Conservation (phyloP, 805 yeast genomes). For the Candida nanaspora region DNA sequence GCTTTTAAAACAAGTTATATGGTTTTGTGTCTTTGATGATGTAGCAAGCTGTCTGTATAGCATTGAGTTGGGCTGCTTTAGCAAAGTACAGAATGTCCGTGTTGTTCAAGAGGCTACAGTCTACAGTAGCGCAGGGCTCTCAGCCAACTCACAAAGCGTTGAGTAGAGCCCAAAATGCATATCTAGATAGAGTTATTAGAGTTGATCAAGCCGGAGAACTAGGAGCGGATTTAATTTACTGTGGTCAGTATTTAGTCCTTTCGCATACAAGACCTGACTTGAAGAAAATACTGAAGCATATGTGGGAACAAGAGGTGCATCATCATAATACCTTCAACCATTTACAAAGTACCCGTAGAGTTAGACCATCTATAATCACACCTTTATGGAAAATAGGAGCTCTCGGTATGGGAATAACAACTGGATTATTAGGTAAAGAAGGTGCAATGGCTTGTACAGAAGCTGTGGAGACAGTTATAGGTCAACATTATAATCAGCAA, state of each 20-base stretch:
- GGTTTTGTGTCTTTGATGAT: too few species aligned
- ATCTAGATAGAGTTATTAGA: slow-evolving; percentile 65
- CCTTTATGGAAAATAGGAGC: slow-evolving; percentile 96
- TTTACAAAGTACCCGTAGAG: slow-evolving; percentile 68
- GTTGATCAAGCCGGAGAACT: slow-evolving; percentile 98
- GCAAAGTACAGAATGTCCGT: slow-evolving; percentile 11
- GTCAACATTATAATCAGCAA: slow-evolving; percentile 91
- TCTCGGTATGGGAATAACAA: slow-evolving; percentile 73
- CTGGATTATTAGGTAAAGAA: slow-evolving; percentile 83
- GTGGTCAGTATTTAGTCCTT: slow-evolving; percentile 80
- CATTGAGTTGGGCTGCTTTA: too few species aligned
- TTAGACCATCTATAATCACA: slow-evolving; percentile 85
- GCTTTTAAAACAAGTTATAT: too few species aligned
- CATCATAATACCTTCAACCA: slow-evolving; percentile 83
- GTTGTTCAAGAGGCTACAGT: slow-evolving; percentile 11
- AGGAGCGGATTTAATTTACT: slow-evolving; percentile 90
- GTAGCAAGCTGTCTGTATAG: too few species aligned
- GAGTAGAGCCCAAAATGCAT: slow-evolving; percentile 56
- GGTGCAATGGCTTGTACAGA: slow-evolving; percentile 99
- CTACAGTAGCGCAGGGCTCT: slow-evolving; percentile 9
- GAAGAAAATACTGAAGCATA: slow-evolving; percentile 76
- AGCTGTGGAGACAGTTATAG: slow-evolving; percentile 97
- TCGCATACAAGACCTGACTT: slow-evolving; percentile 65
- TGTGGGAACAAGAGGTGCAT: slow-evolving; percentile 97
- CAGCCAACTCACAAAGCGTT: slow-evolving; percentile 20